phyloP scores from a whole-genome alignment of 1,284 basidiomycete species.

The Sanghuangporus baumii region DNA sequence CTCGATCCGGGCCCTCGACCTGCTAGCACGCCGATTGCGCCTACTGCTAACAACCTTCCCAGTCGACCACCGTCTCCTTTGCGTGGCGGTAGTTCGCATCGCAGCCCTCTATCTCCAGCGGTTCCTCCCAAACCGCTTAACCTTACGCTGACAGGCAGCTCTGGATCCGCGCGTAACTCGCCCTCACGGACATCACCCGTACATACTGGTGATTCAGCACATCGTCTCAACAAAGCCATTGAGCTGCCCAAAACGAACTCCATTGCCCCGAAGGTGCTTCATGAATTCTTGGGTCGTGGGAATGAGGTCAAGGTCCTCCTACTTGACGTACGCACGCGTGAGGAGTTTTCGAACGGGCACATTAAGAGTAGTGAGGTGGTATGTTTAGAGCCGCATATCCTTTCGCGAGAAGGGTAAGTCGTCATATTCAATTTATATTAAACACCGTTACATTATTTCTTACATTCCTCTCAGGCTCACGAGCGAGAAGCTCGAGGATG shows the following conservation, averaged over 20 bases:
- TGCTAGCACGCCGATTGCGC: slow-evolving; percentile 66
- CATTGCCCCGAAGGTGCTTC: slow-evolving; percentile 56
- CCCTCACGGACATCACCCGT: slow-evolving; percentile 2
- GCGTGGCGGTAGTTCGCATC: slow-evolving; percentile 26
- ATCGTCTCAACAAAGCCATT: slow-evolving; percentile 24
- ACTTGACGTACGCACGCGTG: slow-evolving; percentile 77
- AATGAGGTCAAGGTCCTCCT: slow-evolving; percentile 63
- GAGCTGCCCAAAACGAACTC: slow-evolving; percentile 51
- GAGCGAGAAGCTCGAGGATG: slow-evolving; percentile 67
- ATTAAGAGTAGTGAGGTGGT: slow-evolving; percentile 69
- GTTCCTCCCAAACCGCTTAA: slow-evolving; percentile 41
- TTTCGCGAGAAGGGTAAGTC: slow-evolving; percentile 64
- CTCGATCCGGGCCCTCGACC: slow-evolving; percentile 54
- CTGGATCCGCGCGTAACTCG: slow-evolving; percentile 14
- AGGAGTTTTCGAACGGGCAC: slow-evolving; percentile 71
- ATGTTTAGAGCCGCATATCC: slow-evolving; percentile 81
- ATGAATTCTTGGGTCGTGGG: slow-evolving; percentile 48
- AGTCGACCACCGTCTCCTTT: slow-evolving; percentile 55
- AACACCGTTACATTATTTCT: neutral
- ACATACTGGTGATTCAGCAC: slow-evolving; percentile 1
- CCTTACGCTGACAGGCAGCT: slow-evolving; percentile 23
- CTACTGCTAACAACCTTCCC: slow-evolving; percentile 47
- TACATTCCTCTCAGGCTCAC: slow-evolving; percentile 45
- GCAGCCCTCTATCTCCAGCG: slow-evolving; percentile 29
- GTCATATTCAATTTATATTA: neutral